Conservation (phyloP, 495 filamentous ascomycete species). For the Podospora pseudopauciseta region DNA sequence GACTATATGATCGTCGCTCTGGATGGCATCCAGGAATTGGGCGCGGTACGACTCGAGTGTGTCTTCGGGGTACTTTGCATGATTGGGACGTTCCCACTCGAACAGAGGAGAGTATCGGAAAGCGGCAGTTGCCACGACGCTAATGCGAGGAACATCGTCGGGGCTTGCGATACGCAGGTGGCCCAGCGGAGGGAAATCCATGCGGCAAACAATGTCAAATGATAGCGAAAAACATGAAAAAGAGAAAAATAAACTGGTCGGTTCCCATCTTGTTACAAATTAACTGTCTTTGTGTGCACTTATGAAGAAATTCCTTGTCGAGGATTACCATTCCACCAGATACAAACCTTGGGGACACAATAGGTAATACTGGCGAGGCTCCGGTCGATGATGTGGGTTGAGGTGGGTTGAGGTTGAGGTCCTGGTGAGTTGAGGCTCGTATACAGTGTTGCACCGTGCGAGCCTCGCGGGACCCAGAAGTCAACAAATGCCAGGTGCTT, state of each 20-base stretch:
- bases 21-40: conserved; percentile 6
- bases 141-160: conserved; percentile 11
- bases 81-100: conserved; percentile 11
- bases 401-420: no score
- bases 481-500: background rate
- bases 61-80: conserved; percentile 11
- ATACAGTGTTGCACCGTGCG: background rate
- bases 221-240: background rate
- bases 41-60: conserved; percentile 8
- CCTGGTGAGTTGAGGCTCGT: no score
- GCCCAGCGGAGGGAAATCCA: background rate
- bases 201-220: background rate
- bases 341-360: background rate
- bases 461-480: background rate
- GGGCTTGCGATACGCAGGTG: conserved; percentile 3
- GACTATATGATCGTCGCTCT: background rate
- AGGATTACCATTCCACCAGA: background rate
- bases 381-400: no score
- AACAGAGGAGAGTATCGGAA: conserved; percentile 15
- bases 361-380: no score
- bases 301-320: background rate
- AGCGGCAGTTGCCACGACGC: conserved; percentile 11
- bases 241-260: background rate
- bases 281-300: background rate
- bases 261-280: background rate